Base-by-base conservation (phyloP, 2,329 filamentous ascomycete species). In the Akanthomyces dipterigenus region DNA sequence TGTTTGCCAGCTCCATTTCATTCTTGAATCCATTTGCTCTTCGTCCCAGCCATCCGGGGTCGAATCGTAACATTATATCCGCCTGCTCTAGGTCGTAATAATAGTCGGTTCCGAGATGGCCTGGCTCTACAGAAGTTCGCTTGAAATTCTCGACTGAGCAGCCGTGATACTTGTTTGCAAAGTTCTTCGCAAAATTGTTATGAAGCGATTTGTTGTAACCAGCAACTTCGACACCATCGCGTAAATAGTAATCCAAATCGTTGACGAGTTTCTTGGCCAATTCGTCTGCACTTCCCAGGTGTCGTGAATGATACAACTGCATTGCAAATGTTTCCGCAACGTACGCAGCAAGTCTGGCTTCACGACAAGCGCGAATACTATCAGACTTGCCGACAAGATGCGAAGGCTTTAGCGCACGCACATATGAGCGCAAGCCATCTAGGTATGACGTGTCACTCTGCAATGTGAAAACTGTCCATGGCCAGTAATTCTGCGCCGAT, bases 401-500 rank as follows among this genome's bases (percentile, higher is more conserved):
- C 1, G 82, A 78, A 5, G 84, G 73, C 62, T 80, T 79, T 24
- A 90, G 74, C 5, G 78, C 75, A 12, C 81, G 83, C 38, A 95
- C 82, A 70, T 91, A 95, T 4, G 82, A 80, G 20, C 90, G 83
- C 20, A 96, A 81, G 60, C 85, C 84, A 46, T 85, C 80, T 61
- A 97, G 82, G 68, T 96, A 93, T 0, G 80, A 78, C 0, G 83
- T 81, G 68, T 96, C 89, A 63, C 87, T 87, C 64, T 89, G 85
- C 40, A 96, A 78, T 43, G 89, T 87, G 61, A 90, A 88, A 61
- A 96, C 92, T 1, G 91, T 93, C 91, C 93, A 96, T 1, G 93
- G 89, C 93, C 93, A 98, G 70, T 92, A 90, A 72, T 96, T 95
- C 70, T 97, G 93, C 5, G 93, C 90, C 3, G 89, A 86, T 2